Conservation (phyloP, 495 filamentous ascomycete genomes). For the Xanthoparmelia taractica region DNA sequence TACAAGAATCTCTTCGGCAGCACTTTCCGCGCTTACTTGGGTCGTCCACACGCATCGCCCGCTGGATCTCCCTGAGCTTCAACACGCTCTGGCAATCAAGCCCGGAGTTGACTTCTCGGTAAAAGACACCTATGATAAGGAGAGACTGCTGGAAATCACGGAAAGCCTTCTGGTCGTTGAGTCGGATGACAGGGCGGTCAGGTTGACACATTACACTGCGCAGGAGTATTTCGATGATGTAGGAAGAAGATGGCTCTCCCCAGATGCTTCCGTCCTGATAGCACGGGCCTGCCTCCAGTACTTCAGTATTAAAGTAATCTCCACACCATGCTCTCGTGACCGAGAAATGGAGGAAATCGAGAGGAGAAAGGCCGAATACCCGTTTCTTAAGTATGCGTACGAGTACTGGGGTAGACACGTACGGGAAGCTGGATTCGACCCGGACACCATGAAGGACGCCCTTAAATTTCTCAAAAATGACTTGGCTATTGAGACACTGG, state of each 20-base stretch:
- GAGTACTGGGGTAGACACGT: constrained; percentile 30
- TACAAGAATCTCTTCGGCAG: constrained; percentile 7
- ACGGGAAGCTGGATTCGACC: constrained; percentile 15
- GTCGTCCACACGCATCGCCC: constrained; percentile 21
- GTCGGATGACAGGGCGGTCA: constrained; percentile 13
- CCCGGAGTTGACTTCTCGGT: constrained; percentile 12
- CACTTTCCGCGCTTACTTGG: constrained; percentile 18
- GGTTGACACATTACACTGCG: constrained; percentile 24
- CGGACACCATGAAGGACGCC: constrained; percentile 3
- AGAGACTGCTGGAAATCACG: constrained; percentile 23
- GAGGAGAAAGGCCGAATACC: constrained; percentile 17
- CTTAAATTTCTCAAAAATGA: constrained; percentile 22
- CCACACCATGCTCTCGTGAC: constrained; percentile 19
- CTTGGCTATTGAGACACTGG: constrained; percentile 20
- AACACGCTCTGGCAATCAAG: constrained; percentile 27
- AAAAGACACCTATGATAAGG: constrained; percentile 14
- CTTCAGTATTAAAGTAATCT: constrained; percentile 22
- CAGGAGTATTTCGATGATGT: constrained; percentile 27
- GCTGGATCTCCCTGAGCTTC: constrained; percentile 25
- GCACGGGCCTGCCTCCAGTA: constrained; percentile 23
- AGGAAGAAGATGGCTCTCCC: constrained; percentile 20
- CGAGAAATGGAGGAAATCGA: constrained; percentile 21
- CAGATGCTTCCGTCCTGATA: constrained; percentile 18
- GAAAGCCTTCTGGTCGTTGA: constrained; percentile 26
- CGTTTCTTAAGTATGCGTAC: constrained; percentile 26